phyloP scores from a whole-genome alignment of 176 grass and related monocot species.

The Aegilops sharonensis region DNA sequence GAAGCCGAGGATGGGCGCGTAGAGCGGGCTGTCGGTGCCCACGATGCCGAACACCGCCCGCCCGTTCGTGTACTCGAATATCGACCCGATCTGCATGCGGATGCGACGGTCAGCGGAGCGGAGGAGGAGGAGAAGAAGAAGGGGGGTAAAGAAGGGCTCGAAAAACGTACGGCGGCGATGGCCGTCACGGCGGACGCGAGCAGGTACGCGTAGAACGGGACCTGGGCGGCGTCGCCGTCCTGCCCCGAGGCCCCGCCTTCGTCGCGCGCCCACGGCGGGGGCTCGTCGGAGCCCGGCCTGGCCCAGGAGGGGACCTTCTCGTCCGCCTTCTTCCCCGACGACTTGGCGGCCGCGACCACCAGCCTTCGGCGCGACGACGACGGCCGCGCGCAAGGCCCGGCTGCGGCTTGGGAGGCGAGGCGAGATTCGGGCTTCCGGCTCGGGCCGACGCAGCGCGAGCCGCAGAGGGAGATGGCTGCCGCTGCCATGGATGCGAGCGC shows the following conservation, averaged over 20 bases:
- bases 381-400: not conserved
- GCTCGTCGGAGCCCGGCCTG: conserved; percentile 63
- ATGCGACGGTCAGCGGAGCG: not conserved
- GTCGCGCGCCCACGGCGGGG: conserved; percentile 68
- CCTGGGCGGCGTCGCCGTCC: conserved; percentile 13
- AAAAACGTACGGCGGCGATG: conserved; percentile 72
- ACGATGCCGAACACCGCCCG: conserved; percentile 80
- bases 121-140: not conserved
- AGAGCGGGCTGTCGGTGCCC: conserved; percentile 72
- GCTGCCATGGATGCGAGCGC: not conserved
- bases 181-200: conserved; percentile 82
- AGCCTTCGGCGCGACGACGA: conserved; percentile 9
- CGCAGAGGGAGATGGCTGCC: conserved; percentile 8
- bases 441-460: not conserved
- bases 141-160: too few relatives aligned
- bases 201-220: conserved; percentile 77
- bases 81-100: conserved; percentile 67
- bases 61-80: conserved; percentile 87
- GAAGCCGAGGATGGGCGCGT: conserved; percentile 87
- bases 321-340: conserved; percentile 53
- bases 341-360: conserved; percentile 42
- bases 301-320: conserved; percentile 81
- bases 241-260: conserved; percentile 25
- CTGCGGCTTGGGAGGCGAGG: not conserved
- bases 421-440: not conserved